Evolutionary conservation across 2,329 filamentous ascomycete species (phyloP).

Genomic region (Aspergillus sp.): DNA sequence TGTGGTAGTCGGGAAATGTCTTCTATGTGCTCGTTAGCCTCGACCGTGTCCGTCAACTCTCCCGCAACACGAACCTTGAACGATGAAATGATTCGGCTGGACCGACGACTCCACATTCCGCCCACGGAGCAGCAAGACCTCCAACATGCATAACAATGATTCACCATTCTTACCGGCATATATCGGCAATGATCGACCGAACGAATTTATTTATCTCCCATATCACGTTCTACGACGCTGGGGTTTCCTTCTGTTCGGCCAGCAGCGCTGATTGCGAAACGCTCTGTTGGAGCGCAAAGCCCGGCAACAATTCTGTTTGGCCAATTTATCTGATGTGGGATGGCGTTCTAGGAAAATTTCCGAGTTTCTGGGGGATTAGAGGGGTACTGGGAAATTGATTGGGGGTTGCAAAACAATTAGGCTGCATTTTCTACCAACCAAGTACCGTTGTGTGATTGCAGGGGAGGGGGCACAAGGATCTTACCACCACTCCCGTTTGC

Average conservation of each 20-base stretch:
- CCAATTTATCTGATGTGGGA: neutral
- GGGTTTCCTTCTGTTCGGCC: neutral
- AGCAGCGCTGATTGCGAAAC: neutral
- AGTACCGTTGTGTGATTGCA: neutral
- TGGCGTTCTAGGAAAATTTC: neutral
- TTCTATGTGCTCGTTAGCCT: slow-evolving; percentile 37
- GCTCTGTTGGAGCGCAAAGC: neutral
- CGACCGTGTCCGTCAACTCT: neutral
- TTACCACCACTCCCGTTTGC: slow-evolving; percentile 2
- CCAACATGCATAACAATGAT: neutral
- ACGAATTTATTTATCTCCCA: neutral
- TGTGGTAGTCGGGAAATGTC: slow-evolving; percentile 55
- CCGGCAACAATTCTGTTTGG: neutral
- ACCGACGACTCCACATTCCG: neutral
- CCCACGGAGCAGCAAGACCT: neutral
- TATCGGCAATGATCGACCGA: neutral
- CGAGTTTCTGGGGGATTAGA: neutral
- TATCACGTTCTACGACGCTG: neutral
- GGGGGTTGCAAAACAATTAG: neutral
- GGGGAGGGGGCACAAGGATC: neutral
- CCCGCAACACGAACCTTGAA: neutral
- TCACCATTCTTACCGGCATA: neutral
- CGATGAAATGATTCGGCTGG: neutral
- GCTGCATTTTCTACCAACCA: neutral
- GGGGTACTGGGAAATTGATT: neutral